phyloP scores from a whole-genome alignment of 2,329 filamentous ascomycete genomes.

The Endothia cerciana region DNA sequence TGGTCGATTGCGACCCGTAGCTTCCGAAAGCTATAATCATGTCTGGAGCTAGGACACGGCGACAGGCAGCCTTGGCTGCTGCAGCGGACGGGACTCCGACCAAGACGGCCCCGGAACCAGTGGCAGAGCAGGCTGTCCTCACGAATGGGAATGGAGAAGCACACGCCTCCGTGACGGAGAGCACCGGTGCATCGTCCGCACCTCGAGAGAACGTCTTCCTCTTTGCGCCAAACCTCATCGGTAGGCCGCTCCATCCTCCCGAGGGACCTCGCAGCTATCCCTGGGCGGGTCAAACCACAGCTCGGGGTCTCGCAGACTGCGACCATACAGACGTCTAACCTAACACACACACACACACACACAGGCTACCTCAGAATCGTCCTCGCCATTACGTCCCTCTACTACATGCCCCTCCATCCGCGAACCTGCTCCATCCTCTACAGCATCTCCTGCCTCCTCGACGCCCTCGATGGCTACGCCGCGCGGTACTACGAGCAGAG shows the following conservation, averaged over 20 bases:
- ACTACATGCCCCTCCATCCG: slow-evolving; percentile 99
- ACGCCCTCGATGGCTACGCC: slow-evolving; percentile 93
- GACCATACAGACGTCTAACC: slow-evolving; percentile 27
- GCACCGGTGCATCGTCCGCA: slow-evolving; percentile 42
- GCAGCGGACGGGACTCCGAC: slow-evolving; percentile 32
- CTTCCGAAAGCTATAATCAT: slow-evolving; percentile 24
- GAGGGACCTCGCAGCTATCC: slow-evolving; percentile 5
- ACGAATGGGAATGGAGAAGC: slow-evolving; percentile 53
- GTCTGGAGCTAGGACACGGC: slow-evolving; percentile 32
- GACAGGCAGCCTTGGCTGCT: slow-evolving; percentile 32
- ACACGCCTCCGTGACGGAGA: slow-evolving; percentile 38
- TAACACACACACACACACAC: too few relatives aligned
- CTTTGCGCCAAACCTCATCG: slow-evolving; percentile 82
- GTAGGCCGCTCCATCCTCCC: slow-evolving; percentile 48
- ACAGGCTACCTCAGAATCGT: slow-evolving; percentile 78
- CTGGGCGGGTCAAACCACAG: slow-evolving; percentile 10
- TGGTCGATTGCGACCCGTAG: slow-evolving; percentile 18
- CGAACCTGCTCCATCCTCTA: slow-evolving; percentile 91
- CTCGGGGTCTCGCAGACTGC: neutral
- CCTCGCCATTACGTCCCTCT: slow-evolving; percentile 86
- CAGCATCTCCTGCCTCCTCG: slow-evolving; percentile 90
- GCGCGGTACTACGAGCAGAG: slow-evolving; percentile 88
- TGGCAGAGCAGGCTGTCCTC: slow-evolving; percentile 31
- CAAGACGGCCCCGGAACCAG: slow-evolving; percentile 36
- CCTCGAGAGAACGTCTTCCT: slow-evolving; percentile 75